Conservation (phyloP, 2,329 filamentous ascomycete genomes). For the Hymenotorrendiella dingleyae region DNA sequence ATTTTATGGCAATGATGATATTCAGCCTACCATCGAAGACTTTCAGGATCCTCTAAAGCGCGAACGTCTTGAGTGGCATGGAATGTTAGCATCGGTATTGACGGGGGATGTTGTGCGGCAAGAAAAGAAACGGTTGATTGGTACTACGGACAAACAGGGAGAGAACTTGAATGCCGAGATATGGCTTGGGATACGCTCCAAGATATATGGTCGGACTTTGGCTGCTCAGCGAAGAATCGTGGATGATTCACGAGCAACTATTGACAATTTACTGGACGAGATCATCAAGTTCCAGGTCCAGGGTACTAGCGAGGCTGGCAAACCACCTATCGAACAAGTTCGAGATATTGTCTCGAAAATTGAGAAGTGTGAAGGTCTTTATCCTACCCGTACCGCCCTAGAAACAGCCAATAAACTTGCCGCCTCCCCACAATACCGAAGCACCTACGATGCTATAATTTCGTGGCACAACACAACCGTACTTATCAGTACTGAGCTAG, state of each 20-base stretch:
- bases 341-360: constrained; percentile 85
- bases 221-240: constrained; percentile 81
- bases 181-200: constrained; percentile 84
- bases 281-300: constrained; percentile 93
- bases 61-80: constrained; percentile 94
- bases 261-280: constrained; percentile 74
- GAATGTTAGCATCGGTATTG: constrained; percentile 91
- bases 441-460: constrained; percentile 82
- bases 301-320: constrained; percentile 81
- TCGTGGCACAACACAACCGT: constrained; percentile 97
- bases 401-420: constrained; percentile 70
- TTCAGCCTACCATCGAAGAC: constrained; percentile 85
- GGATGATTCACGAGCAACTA: constrained; percentile 70
- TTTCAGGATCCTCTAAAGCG: constrained; percentile 80
- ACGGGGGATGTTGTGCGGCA: constrained; percentile 96
- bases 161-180: constrained; percentile 67
- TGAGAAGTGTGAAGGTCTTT: constrained; percentile 79
- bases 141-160: constrained; percentile 57
- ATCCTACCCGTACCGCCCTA: constrained; percentile 73
- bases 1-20: constrained; percentile 85
- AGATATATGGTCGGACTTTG: constrained; percentile 75
- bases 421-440: constrained; percentile 68
- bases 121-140: constrained; percentile 93
- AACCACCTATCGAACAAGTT: constrained; percentile 82
- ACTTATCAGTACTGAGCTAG: constrained; percentile 90